Conservation (phyloP, 139 green algal species). For the Closterium sp. region DNA sequence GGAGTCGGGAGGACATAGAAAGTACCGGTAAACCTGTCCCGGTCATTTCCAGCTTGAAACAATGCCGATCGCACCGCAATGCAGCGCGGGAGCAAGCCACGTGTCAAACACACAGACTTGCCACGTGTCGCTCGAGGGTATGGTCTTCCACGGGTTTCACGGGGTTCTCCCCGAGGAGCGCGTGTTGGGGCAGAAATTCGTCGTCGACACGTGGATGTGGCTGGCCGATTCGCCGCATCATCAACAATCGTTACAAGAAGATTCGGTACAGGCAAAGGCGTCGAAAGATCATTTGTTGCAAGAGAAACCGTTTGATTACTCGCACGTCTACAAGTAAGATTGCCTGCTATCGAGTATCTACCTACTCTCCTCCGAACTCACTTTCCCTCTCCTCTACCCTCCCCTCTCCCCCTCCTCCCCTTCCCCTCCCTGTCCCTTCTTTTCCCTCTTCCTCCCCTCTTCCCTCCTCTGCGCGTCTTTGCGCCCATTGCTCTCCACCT, state of each 20-base stretch:
- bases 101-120: neutral
- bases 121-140: neutral
- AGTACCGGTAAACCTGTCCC: too few relatives aligned
- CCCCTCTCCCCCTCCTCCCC: too few relatives aligned
- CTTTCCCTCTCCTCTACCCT: too few relatives aligned
- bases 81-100: neutral
- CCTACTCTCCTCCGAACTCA: too few relatives aligned
- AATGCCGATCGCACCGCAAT: neutral
- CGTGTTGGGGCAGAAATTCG: constrained; percentile 56
- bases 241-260: neutral
- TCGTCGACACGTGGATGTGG: constrained; percentile 43
- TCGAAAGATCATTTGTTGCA: neutral
- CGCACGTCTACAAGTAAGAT: neutral
- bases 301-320: neutral
- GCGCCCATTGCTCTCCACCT: too few relatives aligned
- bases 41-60: too few relatives aligned
- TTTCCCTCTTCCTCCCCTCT: too few relatives aligned
- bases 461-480: too few relatives aligned
- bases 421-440: too few relatives aligned
- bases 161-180: constrained; percentile 52
- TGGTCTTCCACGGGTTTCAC: constrained; percentile 51
- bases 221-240: neutral
- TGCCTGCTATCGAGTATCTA: neutral
- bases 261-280: neutral
- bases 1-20: too few relatives aligned